Evolutionary conservation across 192 early-diverging fungal genomes (phyloP).

Genomic region (Blastocladiella britannica): DNA sequence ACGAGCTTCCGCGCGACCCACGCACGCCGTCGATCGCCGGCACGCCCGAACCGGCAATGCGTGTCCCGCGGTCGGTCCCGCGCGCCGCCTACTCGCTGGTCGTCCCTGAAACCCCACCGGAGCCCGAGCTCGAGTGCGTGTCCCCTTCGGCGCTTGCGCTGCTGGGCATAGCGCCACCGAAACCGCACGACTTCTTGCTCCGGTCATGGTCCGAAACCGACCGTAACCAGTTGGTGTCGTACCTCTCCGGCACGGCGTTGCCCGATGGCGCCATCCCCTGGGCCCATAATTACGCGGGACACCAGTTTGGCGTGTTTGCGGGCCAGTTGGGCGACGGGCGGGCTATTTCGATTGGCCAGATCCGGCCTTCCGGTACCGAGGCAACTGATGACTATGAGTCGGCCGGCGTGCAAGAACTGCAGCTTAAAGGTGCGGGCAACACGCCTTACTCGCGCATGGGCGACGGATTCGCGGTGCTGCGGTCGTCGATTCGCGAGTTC

Average conservation of each 20-base stretch:
- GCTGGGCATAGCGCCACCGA: slow-evolving; percentile 5
- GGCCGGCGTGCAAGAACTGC: slow-evolving; percentile 32
- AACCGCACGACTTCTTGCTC: not conserved
- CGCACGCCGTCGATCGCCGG: not conserved
- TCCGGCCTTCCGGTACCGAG: slow-evolving; percentile 1
- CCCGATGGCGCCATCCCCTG: slow-evolving; percentile 30
- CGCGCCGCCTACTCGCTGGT: slow-evolving; percentile 16
- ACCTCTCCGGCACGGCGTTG: slow-evolving; percentile 19
- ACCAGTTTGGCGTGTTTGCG: slow-evolving; percentile 46
- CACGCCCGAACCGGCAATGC: slow-evolving; percentile 4
- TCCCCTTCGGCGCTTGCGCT: slow-evolving; percentile 8
- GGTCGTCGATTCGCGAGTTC: slow-evolving; percentile 72
- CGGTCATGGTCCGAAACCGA: not conserved
- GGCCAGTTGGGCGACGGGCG: slow-evolving; percentile 73
- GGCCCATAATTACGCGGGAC: slow-evolving; percentile 50
- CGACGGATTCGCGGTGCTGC: slow-evolving; percentile 70
- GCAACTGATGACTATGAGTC: too few species aligned
- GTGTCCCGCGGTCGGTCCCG: slow-evolving; percentile 9
- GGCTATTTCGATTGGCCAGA: slow-evolving; percentile 56
- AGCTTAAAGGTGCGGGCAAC: slow-evolving; percentile 67
- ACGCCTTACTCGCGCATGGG: slow-evolving; percentile 74
- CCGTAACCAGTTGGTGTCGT: slow-evolving; percentile 7
- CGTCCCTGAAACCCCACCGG: slow-evolving; percentile 5
- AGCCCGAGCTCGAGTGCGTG: slow-evolving; percentile 10
- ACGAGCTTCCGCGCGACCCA: slow-evolving; percentile 12